Percentiles rank a stretch among this genome's conserved stretches.
Conservation (phyloP, 2,329 filamentous ascomycete genomes). For the Simplicillium aogashimaense region DNA sequence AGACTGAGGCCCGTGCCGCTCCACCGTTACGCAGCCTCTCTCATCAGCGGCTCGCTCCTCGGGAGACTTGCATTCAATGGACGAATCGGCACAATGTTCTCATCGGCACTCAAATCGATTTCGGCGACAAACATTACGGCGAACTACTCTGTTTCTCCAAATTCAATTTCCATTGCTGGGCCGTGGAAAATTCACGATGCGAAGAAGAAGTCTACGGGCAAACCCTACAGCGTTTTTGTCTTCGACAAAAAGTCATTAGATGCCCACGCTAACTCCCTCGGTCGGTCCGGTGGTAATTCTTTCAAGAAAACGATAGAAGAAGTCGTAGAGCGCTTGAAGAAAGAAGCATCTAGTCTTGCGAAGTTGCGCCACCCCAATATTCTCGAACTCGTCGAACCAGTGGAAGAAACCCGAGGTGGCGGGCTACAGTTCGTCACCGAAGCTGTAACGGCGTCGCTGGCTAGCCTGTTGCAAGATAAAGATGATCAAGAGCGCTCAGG, state of each 20-base stretch:
- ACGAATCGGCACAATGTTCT: conserved; percentile 61
- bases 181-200: conserved; percentile 98
- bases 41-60: too few relatives aligned
- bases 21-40: too few relatives aligned
- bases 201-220: conserved; percentile 91
- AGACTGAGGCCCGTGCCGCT: too few relatives aligned
- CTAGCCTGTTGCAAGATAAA: conserved; percentile 74
- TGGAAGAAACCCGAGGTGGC: conserved; percentile 86
- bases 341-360: conserved; percentile 82
- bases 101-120: conserved; percentile 87
- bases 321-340: conserved; percentile 81
- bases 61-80: too few relatives aligned
- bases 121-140: conserved; percentile 80
- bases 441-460: conserved; percentile 78
- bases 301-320: conserved; percentile 80
- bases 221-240: conserved; percentile 82
- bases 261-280: conserved; percentile 29
- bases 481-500: conserved; percentile 71
- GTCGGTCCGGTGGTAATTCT: conserved; percentile 42
- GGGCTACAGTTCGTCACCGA: conserved; percentile 96
- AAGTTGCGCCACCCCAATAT: conserved; percentile 85
- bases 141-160: conserved; percentile 77
- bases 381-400: conserved; percentile 84
- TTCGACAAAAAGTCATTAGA: conserved; percentile 88
- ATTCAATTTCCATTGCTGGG: conserved; percentile 69